Percentiles rank a stretch among this genome's conserved stretches.
Conservation (phyloP, 2,329 filamentous ascomycete species). For the Teratosphaeria destructans region DNA sequence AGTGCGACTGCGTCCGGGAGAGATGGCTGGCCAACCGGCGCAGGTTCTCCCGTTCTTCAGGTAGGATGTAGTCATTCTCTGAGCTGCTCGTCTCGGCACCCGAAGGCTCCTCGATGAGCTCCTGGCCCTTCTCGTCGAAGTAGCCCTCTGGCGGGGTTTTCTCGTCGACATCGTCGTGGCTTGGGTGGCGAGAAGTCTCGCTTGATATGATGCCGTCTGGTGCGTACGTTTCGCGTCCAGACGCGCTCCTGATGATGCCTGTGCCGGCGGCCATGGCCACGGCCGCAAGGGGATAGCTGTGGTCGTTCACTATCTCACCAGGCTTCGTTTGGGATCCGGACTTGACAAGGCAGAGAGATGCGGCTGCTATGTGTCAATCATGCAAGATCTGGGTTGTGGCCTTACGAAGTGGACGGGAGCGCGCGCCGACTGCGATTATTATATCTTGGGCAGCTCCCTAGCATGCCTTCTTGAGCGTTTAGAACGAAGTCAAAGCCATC, state of each 20-base stretch:
- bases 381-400: not conserved
- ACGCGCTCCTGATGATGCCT: constrained; percentile 10
- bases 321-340: not conserved
- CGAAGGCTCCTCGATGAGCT: constrained; percentile 15
- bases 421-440: not conserved
- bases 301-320: not conserved
- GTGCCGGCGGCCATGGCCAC: constrained; percentile 3
- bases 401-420: not conserved
- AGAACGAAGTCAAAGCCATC: not conserved
- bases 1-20: constrained; percentile 14
- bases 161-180: not conserved
- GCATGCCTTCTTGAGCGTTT: not conserved
- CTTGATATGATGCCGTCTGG: constrained; percentile 5
- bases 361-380: not conserved
- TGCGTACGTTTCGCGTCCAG: constrained; percentile 10
- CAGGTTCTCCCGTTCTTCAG: constrained; percentile 7
- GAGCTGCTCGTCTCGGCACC: constrained; percentile 4
- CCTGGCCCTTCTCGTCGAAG: constrained; percentile 18
- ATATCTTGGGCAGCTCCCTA: not conserved
- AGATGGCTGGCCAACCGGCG: constrained; percentile 8
- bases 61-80: constrained; percentile 10
- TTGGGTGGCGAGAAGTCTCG: not conserved
- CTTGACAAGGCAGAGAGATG: not conserved
- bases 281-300: not conserved
- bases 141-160: constrained; percentile 6